Evolutionary conservation across 305 asterid genomes (phyloP), one percentile per base, ranked within the genome.

Genomic region (Withania somnifera): DNA sequence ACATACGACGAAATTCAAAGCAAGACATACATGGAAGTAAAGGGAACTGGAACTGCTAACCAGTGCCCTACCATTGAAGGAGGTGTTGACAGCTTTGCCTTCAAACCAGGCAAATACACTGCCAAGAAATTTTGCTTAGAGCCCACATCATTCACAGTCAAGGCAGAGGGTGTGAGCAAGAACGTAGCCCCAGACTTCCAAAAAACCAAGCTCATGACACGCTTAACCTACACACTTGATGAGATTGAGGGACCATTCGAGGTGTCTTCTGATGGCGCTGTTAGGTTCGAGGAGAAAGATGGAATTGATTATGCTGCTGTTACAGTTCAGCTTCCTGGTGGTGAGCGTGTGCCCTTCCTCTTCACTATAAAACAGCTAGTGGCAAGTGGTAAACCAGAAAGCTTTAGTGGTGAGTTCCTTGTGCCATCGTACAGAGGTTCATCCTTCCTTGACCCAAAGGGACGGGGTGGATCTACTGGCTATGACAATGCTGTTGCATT

Each of bases 391-490:
- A 94, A 91, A 19, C 97, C 98, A 0, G 95, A 91, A 6, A 85
- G 85, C 87, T 93, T 96, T 32, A 38, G 90, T 0, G 99, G 99
- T 0, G 92, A 90, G 2, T 96, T 90, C 84, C 88, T 96, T 0
- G 99, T 96, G 82, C 99, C 99, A 1, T 96, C 99, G 0, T 94
- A 96, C 94, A 83, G 98, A 84, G 99, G 99, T 1, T 94, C 99
- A 0, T 94, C 99, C 17, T 96, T 96, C 93, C 94, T 96, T 19
- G 98, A 96, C 97, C 99, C 99, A 24, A 96, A 96, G 95, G 99
- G 99, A 6, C 84, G 99, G 15, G 98, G 99, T 77, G 99, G 98
- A 13, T 93, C 99, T 0, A 96, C 99, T 9, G 98, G 99, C 13
- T 96, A 94, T 66, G 99, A 96, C 87, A 96, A 92, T 6, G 98